Evolutionary conservation across 441 rosid species (phyloP).

Genomic region (Adansonia grandidieri): DNA sequence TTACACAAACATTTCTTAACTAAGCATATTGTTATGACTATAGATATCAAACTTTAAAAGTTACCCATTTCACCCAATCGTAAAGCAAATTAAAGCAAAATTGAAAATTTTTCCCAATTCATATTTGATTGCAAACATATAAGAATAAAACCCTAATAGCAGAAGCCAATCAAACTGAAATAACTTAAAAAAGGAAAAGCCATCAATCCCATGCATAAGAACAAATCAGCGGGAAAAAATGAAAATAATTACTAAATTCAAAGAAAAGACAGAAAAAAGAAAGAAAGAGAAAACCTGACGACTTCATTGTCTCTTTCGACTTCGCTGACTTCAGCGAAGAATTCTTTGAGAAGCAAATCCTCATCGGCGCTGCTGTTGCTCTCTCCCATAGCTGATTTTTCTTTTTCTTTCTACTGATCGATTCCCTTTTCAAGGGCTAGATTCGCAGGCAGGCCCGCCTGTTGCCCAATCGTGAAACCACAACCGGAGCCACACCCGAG

Average conservation of each 20-base stretch:
- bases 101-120: not conserved
- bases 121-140: not conserved
- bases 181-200: conserved; percentile 17
- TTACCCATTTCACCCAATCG: not conserved
- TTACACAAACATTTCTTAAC: not conserved
- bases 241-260: not conserved
- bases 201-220: conserved; percentile 29
- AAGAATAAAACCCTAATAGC: conserved; percentile 10
- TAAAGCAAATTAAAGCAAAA: not conserved
- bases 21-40: not conserved
- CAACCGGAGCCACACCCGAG: not conserved
- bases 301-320: conserved; percentile 93
- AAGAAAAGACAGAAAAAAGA: not conserved
- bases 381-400: conserved; percentile 50
- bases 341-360: conserved; percentile 79
- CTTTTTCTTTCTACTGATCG: too few relatives aligned
- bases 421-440: too few relatives aligned
- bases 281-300: conserved; percentile 50
- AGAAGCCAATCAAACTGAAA: not conserved
- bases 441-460: not conserved
- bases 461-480: not conserved
- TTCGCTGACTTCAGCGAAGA: conserved; percentile 93
- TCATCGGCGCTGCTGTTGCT: conserved; percentile 45
- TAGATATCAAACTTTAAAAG: not conserved
- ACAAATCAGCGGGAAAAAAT: conserved; percentile 15